Conservation (phyloP, 768 basidiomycete species). For the Obba rivulosa region DNA sequence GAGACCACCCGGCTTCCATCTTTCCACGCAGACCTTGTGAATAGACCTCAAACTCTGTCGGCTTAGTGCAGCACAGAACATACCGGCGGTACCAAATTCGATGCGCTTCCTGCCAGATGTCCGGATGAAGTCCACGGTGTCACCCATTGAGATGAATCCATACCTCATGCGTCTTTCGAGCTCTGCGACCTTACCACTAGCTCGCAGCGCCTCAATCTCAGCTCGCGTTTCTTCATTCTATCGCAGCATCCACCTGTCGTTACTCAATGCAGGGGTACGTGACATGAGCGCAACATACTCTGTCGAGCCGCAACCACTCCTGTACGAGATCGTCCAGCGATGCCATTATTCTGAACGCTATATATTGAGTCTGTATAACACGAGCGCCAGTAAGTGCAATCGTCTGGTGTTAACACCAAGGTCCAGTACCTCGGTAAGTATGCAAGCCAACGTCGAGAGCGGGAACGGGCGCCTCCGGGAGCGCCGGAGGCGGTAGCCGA, state of each 20-base stretch:
- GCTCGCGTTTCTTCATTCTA: constrained; percentile 46
- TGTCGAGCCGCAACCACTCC: constrained; percentile 1
- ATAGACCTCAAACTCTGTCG: background rate
- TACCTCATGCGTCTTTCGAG: constrained; percentile 56
- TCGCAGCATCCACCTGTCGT: background rate
- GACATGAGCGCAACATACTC: background rate
- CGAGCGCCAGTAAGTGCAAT: background rate
- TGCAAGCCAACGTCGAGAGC: too few species aligned
- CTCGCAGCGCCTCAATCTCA: constrained; percentile 45
- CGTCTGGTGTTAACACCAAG: too few species aligned
- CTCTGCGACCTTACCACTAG: constrained; percentile 37
- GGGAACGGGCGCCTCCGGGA: too few species aligned
- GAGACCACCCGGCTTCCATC: constrained; percentile 89
- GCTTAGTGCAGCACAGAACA: constrained; percentile 3
- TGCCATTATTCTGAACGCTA: background rate
- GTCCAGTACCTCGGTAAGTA: too few species aligned
- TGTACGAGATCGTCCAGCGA: background rate
- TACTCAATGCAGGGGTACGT: background rate
- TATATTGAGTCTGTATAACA: background rate
- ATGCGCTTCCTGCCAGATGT: constrained; percentile 65
- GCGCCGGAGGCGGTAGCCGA: too few species aligned
- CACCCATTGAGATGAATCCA: background rate
- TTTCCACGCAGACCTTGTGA: constrained; percentile 61
- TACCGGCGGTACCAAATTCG: constrained; percentile 85
- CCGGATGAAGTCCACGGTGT: too few species aligned